A percentile compares a stretch with the other conserved stretches of the same genome.
These are phyloP conservation scores for Pseudogymnoascus pannorum DNA, from an alignment of 2,329 filamentous ascomycete species.

Conservation along the genomic window DNA sequence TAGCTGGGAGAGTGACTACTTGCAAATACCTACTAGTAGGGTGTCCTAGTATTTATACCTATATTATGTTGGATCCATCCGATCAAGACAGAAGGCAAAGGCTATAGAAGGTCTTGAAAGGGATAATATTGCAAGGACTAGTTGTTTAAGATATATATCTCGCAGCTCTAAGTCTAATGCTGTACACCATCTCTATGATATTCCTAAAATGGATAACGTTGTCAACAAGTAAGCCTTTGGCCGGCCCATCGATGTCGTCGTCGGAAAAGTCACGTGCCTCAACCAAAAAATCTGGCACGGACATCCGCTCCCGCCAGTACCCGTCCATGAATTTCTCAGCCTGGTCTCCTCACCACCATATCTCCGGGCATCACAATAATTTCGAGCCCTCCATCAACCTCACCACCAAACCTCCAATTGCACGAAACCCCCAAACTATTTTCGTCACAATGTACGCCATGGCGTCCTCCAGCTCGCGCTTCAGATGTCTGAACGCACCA, in stretches of 20 bases:
- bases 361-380: not conserved
- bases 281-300: not conserved
- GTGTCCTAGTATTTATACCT: too few species aligned
- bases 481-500: conserved; percentile 25
- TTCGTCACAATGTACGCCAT: conserved; percentile 15
- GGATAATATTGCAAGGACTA: too few species aligned
- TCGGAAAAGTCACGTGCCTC: not conserved
- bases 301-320: not conserved
- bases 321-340: not conserved
- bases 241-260: not conserved
- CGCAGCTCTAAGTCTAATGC: too few species aligned
- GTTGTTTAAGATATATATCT: too few species aligned
- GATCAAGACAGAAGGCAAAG: too few species aligned
- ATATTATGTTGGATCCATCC: too few species aligned
- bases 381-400: not conserved
- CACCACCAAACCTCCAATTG: not conserved
- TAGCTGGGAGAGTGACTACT: too few species aligned
- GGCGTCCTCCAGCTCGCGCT: conserved; percentile 22
- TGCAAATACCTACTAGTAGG: too few species aligned
- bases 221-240: too few species aligned
- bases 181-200: too few species aligned
- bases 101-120: too few species aligned
- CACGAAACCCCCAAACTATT: not conserved
- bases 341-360: not conserved
- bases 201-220: too few species aligned